Percentiles rank a stretch among this genome's conserved stretches.
Conservation (phyloP, 2,329 filamentous ascomycete genomes). For the Fusarium xyrophilum region DNA sequence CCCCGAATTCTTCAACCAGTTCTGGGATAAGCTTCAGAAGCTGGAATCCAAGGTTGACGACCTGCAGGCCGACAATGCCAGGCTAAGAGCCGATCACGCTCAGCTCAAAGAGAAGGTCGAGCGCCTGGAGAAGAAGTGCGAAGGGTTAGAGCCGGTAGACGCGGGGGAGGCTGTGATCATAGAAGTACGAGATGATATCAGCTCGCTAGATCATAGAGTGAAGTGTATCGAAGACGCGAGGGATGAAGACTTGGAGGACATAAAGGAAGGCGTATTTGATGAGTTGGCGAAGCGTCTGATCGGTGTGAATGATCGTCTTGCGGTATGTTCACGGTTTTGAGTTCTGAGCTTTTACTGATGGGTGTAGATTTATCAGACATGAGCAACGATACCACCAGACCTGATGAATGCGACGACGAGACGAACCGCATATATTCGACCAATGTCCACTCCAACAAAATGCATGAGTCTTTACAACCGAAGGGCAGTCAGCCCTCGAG, state of each 20-base stretch:
- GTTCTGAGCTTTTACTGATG: neutral
- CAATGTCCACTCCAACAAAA: neutral
- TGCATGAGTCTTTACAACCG: too few relatives aligned
- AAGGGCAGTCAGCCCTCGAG: too few relatives aligned
- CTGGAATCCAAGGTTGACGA: slow-evolving; percentile 11
- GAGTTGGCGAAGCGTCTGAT: slow-evolving; percentile 10
- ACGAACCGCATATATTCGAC: neutral
- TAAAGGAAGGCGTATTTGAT: slow-evolving; percentile 14
- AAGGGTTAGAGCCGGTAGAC: neutral
- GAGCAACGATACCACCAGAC: neutral
- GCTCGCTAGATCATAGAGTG: slow-evolving; percentile 1
- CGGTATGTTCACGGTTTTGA: neutral
- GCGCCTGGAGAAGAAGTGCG: neutral
- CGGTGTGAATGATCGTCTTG: neutral
- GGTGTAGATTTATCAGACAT: neutral
- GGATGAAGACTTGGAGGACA: neutral
- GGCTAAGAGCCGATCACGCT: neutral
- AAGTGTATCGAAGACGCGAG: neutral
- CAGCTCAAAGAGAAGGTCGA: neutral
- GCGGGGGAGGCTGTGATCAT: slow-evolving; percentile 3
- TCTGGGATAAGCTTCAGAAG: slow-evolving; percentile 15
- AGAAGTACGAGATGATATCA: slow-evolving; percentile 15
- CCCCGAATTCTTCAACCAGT: neutral
- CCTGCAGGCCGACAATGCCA: slow-evolving; percentile 1
- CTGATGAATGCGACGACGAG: neutral